These are phyloP conservation scores for Penicillium aurantiogriseum DNA, from an alignment of 2,329 filamentous ascomycete genomes.

Conservation along the genomic window DNA sequence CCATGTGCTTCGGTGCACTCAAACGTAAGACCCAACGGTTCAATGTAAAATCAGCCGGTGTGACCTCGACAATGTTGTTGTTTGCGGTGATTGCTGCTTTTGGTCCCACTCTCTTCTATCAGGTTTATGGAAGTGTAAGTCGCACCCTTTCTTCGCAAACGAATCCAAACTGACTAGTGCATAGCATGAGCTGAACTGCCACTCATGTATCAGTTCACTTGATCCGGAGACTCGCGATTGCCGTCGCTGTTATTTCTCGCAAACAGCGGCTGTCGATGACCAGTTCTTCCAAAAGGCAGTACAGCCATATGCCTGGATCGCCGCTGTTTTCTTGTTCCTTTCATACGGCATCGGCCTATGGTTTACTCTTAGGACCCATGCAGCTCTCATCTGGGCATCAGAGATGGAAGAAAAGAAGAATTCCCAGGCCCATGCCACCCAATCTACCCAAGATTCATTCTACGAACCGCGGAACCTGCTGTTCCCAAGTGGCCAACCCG, in stretches of 20 bases:
- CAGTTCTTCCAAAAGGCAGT: constrained; percentile 89
- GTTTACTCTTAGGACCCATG: constrained; percentile 94
- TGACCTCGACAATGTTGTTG: constrained; percentile 95
- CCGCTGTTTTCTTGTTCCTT: constrained; percentile 79
- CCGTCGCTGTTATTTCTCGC: constrained; percentile 89
- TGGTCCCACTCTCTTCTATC: constrained; percentile 93
- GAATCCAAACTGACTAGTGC: constrained; percentile 35
- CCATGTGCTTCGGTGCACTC: constrained; percentile 98
- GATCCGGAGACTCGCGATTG: constrained; percentile 62
- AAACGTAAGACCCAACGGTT: constrained; percentile 98
- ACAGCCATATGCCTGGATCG: constrained; percentile 87
- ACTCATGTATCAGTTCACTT: constrained; percentile 57
- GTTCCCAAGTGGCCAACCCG: constrained; percentile 31
- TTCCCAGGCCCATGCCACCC: constrained; percentile 10
- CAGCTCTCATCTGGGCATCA: constrained; percentile 92
- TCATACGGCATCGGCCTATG: constrained; percentile 92
- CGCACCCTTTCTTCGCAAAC: neutral
- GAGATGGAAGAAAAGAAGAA: constrained; percentile 76
- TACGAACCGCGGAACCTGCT: constrained; percentile 38
- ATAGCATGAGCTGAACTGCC: constrained; percentile 86
- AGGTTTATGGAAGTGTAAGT: constrained; percentile 88
- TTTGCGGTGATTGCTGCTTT: constrained; percentile 96
- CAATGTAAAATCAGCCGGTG: constrained; percentile 92
- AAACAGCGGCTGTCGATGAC: constrained; percentile 78
- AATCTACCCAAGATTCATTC: constrained; percentile 29